Evolutionary conservation across 441 rosid genomes (phyloP).

Genomic region (Capsella rubella): DNA sequence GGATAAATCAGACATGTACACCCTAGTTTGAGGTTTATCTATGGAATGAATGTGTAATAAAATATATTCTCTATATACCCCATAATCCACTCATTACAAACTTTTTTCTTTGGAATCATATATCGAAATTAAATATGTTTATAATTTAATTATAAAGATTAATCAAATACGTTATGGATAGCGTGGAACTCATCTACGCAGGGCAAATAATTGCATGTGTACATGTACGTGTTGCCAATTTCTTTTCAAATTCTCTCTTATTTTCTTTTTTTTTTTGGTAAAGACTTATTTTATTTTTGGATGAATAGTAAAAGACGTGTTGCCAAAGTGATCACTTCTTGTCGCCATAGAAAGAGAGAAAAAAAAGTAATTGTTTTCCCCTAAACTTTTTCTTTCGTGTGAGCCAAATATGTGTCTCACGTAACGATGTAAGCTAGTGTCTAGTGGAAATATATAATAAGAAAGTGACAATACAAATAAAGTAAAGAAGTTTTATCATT

Average conservation of each 20-base stretch:
- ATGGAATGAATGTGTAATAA: conserved; percentile 3
- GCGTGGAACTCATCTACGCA: conserved; percentile 23
- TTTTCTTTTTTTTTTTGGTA: no score
- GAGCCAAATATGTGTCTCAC: conserved; percentile 30
- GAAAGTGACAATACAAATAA: conserved; percentile 28
- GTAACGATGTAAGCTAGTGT: conserved; percentile 33
- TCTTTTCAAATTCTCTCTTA: background rate
- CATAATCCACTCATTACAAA: conserved; percentile 35
- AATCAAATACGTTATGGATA: conserved; percentile 30
- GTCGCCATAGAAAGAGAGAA: conserved; percentile 15
- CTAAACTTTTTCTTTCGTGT: conserved; percentile 8
- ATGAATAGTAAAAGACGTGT: conserved; percentile 35
- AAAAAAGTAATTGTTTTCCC: conserved; percentile 7
- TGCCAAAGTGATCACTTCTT: conserved; percentile 42
- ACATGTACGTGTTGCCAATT: conserved; percentile 46
- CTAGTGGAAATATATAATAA: conserved; percentile 29
- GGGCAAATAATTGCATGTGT: conserved; percentile 45
- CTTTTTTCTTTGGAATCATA: conserved; percentile 26
- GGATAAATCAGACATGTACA: conserved; percentile 17
- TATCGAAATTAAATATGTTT: conserved; percentile 9
- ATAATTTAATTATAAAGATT: background rate
- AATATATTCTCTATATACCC: conserved; percentile 26
- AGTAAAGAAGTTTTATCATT: conserved; percentile 32
- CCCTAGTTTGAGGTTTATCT: conserved; percentile 24
- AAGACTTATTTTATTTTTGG: background rate